phyloP scores from a whole-genome alignment of 768 basidiomycete species.

The Mycena vitilis region DNA sequence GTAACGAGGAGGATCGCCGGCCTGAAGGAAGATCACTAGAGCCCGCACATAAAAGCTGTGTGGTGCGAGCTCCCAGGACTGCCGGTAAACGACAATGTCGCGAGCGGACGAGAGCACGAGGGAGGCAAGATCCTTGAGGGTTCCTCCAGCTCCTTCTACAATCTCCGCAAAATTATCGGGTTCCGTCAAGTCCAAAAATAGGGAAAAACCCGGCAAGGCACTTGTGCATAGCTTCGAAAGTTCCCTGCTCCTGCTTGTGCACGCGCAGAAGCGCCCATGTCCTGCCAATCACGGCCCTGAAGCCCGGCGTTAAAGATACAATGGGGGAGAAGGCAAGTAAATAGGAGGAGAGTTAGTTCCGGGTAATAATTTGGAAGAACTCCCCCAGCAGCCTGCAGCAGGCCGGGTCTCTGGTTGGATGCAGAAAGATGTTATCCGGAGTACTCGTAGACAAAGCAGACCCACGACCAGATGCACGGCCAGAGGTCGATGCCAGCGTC shows the following conservation, averaged over 20 bases:
- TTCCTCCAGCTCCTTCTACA: slow-evolving; percentile 19
- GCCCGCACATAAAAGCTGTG: not conserved
- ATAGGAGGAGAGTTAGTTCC: slow-evolving; percentile 7
- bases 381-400: not conserved
- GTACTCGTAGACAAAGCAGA: slow-evolving; percentile 16
- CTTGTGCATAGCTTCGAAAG: not conserved
- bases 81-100: slow-evolving; percentile 1
- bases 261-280: not conserved
- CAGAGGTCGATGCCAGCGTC: too few species aligned
- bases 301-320: slow-evolving; percentile 4
- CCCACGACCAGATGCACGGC: too few species aligned
- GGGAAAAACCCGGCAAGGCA: slow-evolving; percentile 6
- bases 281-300: too few species aligned
- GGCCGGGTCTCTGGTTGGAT: not conserved
- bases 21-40: slow-evolving; percentile 6
- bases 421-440: slow-evolving; percentile 7
- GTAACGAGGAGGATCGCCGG: not conserved
- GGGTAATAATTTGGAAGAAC: slow-evolving; percentile 17
- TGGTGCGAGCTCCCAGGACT: slow-evolving; percentile 5
- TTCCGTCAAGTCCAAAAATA: slow-evolving; percentile 4
- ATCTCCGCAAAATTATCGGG: slow-evolving; percentile 16
- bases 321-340: slow-evolving; percentile 2
- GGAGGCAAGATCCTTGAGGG: slow-evolving; percentile 5
- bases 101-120: slow-evolving; percentile 3
- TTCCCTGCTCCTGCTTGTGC: not conserved